Evolutionary conservation across 2,329 filamentous ascomycete species (phyloP).

Genomic region (Xenoacremonium recifei): DNA sequence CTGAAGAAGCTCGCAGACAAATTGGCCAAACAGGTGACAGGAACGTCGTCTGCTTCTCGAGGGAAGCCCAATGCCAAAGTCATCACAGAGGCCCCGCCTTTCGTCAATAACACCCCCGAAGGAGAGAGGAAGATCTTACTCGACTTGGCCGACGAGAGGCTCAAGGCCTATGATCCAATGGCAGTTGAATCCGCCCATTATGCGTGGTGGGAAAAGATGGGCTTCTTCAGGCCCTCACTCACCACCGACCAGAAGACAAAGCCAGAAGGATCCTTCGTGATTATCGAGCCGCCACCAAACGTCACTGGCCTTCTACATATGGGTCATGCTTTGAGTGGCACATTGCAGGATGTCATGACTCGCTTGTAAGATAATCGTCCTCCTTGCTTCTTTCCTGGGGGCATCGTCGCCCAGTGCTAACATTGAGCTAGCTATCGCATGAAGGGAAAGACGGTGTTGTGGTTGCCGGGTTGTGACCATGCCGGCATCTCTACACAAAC

Average conservation of each 20-base stretch:
- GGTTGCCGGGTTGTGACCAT: constrained; percentile 90
- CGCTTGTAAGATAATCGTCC: too few relatives aligned
- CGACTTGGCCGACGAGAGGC: background rate
- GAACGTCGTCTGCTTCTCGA: background rate
- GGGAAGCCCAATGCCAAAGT: constrained; percentile 45
- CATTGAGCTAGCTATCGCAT: constrained; percentile 90
- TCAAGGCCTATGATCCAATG: constrained; percentile 63
- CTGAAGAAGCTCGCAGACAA: constrained; percentile 45
- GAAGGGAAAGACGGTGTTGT: constrained; percentile 83
- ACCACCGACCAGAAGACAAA: constrained; percentile 73
- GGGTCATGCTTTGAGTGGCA: constrained; percentile 50
- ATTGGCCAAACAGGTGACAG: background rate
- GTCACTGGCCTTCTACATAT: constrained; percentile 83
- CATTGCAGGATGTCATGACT: constrained; percentile 85
- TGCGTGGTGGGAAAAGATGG: constrained; percentile 92
- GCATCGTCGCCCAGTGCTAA: too few relatives aligned
- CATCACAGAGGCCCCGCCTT: constrained; percentile 56
- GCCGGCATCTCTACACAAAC: constrained; percentile 95
- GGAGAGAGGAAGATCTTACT: constrained; percentile 74
- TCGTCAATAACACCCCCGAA: constrained; percentile 69
- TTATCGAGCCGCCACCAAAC: constrained; percentile 89
- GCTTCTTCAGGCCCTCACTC: constrained; percentile 84
- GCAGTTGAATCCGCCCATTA: constrained; percentile 90
- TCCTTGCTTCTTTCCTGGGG: too few relatives aligned
- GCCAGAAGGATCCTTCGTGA: constrained; percentile 78